phyloP scores from a whole-genome alignment of 2,329 filamentous ascomycete species.

The Fusarium lateritium region DNA sequence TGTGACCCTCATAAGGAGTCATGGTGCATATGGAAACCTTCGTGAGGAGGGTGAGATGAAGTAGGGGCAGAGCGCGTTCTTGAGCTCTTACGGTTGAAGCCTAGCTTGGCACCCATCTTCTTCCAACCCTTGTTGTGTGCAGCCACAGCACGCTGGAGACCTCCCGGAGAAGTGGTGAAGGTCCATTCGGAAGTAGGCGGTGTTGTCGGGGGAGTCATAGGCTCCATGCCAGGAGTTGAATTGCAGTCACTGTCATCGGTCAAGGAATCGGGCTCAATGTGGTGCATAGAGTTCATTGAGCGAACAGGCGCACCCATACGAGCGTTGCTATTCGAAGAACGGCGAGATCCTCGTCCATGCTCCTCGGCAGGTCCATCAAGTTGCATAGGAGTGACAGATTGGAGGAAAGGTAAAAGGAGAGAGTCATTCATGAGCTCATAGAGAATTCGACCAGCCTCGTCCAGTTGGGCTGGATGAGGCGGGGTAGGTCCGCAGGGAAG shows the following conservation, averaged over 20 bases:
- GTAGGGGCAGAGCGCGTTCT: constrained; percentile 61
- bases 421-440: constrained; percentile 99
- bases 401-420: constrained; percentile 91
- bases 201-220: constrained; percentile 81
- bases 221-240: constrained; percentile 70
- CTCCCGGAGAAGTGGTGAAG: constrained; percentile 66
- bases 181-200: constrained; percentile 74
- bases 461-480: constrained; percentile 80
- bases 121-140: constrained; percentile 74
- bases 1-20: constrained; percentile 71
- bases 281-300: constrained; percentile 61
- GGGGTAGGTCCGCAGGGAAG: constrained; percentile 70
- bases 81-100: constrained; percentile 68
- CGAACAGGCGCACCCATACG: constrained; percentile 54
- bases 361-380: constrained; percentile 56
- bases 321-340: constrained; percentile 51
- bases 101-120: constrained; percentile 74
- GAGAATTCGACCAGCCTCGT: constrained; percentile 87
- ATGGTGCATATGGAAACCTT: constrained; percentile 53
- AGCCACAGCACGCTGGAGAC: constrained; percentile 67
- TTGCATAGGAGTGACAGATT: constrained; percentile 66
- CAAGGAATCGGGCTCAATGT: constrained; percentile 65
- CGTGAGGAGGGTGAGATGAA: constrained; percentile 60
- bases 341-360: constrained; percentile 61
- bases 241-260: constrained; percentile 77